Conservation (phyloP, 73 alveolate genomes). For the Tetrahymena borealis region DNA sequence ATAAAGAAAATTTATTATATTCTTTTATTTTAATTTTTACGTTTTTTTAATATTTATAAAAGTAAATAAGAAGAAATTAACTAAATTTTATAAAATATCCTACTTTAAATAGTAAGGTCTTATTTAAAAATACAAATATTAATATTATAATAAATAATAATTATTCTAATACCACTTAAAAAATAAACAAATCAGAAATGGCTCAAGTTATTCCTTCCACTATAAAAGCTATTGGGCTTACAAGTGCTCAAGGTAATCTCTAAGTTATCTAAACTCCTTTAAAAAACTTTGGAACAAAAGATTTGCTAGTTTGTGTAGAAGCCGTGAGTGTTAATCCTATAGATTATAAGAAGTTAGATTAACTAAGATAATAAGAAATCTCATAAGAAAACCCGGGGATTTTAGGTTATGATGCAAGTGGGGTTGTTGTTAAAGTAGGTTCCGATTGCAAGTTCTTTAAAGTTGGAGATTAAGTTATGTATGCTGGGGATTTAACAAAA, state of each 20-base stretch:
- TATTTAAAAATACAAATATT: too few relatives aligned
- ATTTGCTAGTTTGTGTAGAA: neutral
- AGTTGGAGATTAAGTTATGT: neutral
- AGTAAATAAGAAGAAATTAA: too few relatives aligned
- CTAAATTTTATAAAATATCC: too few relatives aligned
- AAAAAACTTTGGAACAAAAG: neutral
- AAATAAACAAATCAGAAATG: neutral
- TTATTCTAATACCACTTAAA: neutral
- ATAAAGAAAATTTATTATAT: too few relatives aligned
- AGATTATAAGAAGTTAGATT: neutral
- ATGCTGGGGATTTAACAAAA: neutral
- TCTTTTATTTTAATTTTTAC: too few relatives aligned
- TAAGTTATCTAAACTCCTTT: neutral
- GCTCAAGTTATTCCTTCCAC: neutral
- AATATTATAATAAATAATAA: too few relatives aligned
- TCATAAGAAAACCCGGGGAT: neutral
- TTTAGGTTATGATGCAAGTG: neutral
- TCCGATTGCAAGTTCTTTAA: neutral
- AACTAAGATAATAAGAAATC: neutral
- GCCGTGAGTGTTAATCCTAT: neutral
- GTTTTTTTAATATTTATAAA: too few relatives aligned
- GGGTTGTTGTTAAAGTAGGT: neutral
- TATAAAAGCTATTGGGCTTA: neutral
- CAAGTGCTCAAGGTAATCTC: neutral
- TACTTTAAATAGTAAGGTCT: too few relatives aligned